phyloP scores from a whole-genome alignment of 257 asterid genomes.

The Striga asiatica region DNA sequence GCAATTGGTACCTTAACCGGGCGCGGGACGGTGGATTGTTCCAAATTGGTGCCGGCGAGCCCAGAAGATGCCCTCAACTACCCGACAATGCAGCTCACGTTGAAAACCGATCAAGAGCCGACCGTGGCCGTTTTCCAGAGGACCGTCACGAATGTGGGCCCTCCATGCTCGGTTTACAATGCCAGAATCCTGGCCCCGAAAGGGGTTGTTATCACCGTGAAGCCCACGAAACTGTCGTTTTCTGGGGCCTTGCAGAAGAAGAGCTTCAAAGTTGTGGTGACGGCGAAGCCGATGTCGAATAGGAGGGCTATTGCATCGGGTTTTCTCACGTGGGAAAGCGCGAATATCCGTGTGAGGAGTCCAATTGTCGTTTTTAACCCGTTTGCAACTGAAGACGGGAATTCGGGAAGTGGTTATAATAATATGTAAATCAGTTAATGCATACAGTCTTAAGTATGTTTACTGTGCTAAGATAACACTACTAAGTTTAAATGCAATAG shows the following conservation, averaged over 20 bases:
- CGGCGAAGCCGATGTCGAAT: slow-evolving; percentile 36
- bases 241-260: slow-evolving; percentile 30
- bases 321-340: slow-evolving; percentile 58
- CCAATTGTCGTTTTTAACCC: slow-evolving; percentile 56
- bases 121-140: slow-evolving; percentile 55
- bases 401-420: no score
- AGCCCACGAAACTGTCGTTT: slow-evolving; percentile 46
- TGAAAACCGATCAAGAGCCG: slow-evolving; percentile 38
- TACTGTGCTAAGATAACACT: no score
- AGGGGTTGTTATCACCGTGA: slow-evolving; percentile 55
- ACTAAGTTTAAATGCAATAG: no score
- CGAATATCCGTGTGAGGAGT: slow-evolving; percentile 41
- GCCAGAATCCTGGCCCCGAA: slow-evolving; percentile 57
- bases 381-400: no score
- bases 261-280: slow-evolving; percentile 71
- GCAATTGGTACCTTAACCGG: slow-evolving; percentile 34
- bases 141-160: slow-evolving; percentile 66
- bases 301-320: slow-evolving; percentile 39
- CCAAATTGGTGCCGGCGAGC: slow-evolving; percentile 45
- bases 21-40: slow-evolving; percentile 42
- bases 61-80: slow-evolving; percentile 78
- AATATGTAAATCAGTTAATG: no score
- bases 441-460: no score
- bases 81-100: slow-evolving; percentile 78
- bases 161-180: slow-evolving; percentile 36